Evolutionary conservation across 2,329 filamentous ascomycete species (phyloP).

Genomic region (Sporothrix euskadiensis): DNA sequence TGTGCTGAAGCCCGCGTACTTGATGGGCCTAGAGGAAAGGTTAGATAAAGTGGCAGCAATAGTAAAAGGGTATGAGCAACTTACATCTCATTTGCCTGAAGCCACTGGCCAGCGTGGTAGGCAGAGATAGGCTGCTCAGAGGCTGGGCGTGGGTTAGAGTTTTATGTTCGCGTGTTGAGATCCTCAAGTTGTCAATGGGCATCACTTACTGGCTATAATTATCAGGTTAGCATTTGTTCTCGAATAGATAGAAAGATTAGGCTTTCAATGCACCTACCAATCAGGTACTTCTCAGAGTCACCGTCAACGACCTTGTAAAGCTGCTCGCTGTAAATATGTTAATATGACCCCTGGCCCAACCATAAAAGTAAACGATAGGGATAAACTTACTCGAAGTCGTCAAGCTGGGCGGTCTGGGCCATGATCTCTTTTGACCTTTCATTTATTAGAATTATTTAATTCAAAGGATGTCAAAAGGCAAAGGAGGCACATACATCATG

Average conservation of each 20-base stretch:
- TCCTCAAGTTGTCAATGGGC: no score
- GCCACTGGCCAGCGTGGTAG: slow-evolving; percentile 91
- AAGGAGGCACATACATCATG: slow-evolving; percentile 65
- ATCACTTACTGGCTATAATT: slow-evolving; percentile 30
- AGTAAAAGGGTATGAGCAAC: background rate
- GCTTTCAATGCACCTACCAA: slow-evolving; percentile 51
- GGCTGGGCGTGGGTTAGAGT: slow-evolving; percentile 38
- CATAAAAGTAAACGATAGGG: background rate
- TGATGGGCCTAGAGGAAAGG: slow-evolving; percentile 62
- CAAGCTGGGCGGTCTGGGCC: slow-evolving; percentile 96
- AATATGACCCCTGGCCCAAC: background rate
- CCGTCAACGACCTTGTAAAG: slow-evolving; percentile 95
- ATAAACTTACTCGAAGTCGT: slow-evolving; percentile 73
- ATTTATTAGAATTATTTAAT: background rate
- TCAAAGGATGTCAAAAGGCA: background rate
- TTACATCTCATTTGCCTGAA: slow-evolving; percentile 71
- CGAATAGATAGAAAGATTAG: no score
- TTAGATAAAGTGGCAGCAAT: background rate
- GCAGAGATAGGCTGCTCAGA: slow-evolving; percentile 93
- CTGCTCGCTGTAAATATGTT: slow-evolving; percentile 61
- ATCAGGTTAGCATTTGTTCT: background rate
- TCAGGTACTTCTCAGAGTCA: slow-evolving; percentile 78
- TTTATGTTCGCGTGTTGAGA: background rate
- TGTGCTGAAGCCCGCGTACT: slow-evolving; percentile 88
- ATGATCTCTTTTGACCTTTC: slow-evolving; percentile 75